Percentiles rank a stretch among this genome's conserved stretches.
phyloP scores from a whole-genome alignment of 1,139 yeast species.

The Geotrichum siamense region DNA sequence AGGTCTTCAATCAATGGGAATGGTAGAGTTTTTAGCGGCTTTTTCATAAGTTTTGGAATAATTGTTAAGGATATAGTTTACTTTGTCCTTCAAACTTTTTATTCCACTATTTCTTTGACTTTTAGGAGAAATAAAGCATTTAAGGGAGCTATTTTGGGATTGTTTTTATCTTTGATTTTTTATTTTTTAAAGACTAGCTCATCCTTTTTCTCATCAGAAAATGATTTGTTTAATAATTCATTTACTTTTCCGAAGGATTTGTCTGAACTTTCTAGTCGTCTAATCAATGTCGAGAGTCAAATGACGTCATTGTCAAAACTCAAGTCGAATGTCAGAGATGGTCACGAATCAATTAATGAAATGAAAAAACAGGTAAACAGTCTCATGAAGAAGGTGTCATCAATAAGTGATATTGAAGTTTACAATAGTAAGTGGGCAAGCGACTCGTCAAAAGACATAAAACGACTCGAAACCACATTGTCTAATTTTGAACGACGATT shows the following conservation, averaged over 20 bases:
- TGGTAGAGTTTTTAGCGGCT: too few relatives aligned
- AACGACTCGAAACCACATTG: slow-evolving; percentile 1
- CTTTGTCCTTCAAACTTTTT: background rate
- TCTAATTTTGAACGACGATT: slow-evolving; percentile 9
- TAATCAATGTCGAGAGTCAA: slow-evolving; percentile 14
- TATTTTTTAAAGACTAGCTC: slow-evolving; percentile 1
- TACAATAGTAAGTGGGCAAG: slow-evolving; percentile 2
- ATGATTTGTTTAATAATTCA: slow-evolving; percentile 11
- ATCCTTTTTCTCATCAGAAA: slow-evolving; percentile 2
- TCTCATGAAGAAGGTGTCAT: slow-evolving; percentile 2
- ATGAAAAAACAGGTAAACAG: slow-evolving; percentile 6
- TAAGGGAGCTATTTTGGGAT: slow-evolving; percentile 6
- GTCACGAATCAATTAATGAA: background rate
- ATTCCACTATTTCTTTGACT: slow-evolving; percentile 1
- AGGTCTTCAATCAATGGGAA: background rate
- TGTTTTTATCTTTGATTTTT: slow-evolving; percentile 5
- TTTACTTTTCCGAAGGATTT: slow-evolving; percentile 11
- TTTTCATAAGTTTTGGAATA: slow-evolving; percentile 1
- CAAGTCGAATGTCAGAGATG: slow-evolving; percentile 1
- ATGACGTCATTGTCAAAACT: slow-evolving; percentile 12
- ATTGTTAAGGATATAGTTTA: slow-evolving; percentile 3
- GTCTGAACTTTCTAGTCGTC: slow-evolving; percentile 8
- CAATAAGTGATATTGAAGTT: slow-evolving; percentile 5
- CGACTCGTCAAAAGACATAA: slow-evolving; percentile 7
- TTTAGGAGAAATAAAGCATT: background rate